These are phyloP conservation scores for Agrocybe praecox DNA, from an alignment of 768 basidiomycete genomes.

Conservation along the genomic window DNA sequence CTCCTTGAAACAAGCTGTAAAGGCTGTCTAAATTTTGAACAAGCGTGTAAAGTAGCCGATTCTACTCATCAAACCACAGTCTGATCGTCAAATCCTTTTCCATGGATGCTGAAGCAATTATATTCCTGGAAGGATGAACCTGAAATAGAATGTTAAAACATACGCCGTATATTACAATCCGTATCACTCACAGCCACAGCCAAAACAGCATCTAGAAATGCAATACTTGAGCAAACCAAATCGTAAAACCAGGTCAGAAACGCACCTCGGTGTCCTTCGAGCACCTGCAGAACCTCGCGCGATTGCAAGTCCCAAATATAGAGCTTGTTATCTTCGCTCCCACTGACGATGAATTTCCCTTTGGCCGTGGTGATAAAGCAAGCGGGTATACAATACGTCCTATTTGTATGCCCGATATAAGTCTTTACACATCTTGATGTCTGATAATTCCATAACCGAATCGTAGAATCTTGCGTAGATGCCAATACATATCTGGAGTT, in stretches of 20 bases:
- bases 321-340: slow-evolving; percentile 88
- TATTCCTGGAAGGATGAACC: slow-evolving; percentile 74
- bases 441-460: slow-evolving; percentile 94
- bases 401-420: slow-evolving; percentile 84
- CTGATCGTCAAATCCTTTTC: slow-evolving; percentile 87
- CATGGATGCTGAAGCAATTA: slow-evolving; percentile 88
- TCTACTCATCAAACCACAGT: slow-evolving; percentile 67
- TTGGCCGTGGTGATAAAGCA: slow-evolving; percentile 60
- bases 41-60: background rate
- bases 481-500: slow-evolving; percentile 90
- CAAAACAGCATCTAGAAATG: slow-evolving; percentile 59
- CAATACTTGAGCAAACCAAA: slow-evolving; percentile 4
- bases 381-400: slow-evolving; percentile 79
- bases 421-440: slow-evolving; percentile 92
- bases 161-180: slow-evolving; percentile 8
- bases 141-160: slow-evolving; percentile 27
- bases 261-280: slow-evolving; percentile 82
- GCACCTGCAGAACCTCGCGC: slow-evolving; percentile 69
- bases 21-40: background rate
- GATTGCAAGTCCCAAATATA: slow-evolving; percentile 91
- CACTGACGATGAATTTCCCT: slow-evolving; percentile 77
- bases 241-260: background rate
- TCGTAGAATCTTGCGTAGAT: slow-evolving; percentile 92
- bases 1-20: too few species aligned
- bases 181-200: slow-evolving; percentile 67